A percentile compares a stretch with the other conserved stretches of the same genome.
phyloP scores from a whole-genome alignment of 805 yeast genomes.

The Pichia scutulata region DNA sequence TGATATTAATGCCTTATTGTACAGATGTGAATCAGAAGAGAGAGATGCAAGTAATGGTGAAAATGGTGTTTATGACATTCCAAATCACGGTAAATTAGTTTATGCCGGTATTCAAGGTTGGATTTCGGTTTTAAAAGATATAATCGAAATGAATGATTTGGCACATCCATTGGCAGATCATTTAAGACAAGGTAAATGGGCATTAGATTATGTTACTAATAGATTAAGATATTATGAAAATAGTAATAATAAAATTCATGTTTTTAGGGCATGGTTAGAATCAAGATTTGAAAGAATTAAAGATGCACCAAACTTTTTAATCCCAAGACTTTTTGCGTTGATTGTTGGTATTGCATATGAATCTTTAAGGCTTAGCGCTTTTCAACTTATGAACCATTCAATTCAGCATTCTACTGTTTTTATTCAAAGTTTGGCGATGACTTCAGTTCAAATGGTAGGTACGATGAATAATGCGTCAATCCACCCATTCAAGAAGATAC shows the following conservation, averaged over 20 bases:
- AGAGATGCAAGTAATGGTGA: conserved; percentile 66
- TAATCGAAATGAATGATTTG: conserved; percentile 63
- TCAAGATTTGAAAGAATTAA: conserved; percentile 56
- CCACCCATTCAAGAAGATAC: conserved; percentile 50
- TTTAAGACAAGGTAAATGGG: conserved; percentile 82
- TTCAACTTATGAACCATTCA: conserved; percentile 44
- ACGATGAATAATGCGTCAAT: conserved; percentile 66
- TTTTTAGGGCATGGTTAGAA: conserved; percentile 64
- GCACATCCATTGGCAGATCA: conserved; percentile 82
- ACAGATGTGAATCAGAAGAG: conserved; percentile 81
- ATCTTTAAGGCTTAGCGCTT: conserved; percentile 64
- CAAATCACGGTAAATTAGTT: conserved; percentile 62
- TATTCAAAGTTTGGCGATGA: conserved; percentile 69
- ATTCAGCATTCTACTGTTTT: conserved; percentile 61
- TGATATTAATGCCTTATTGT: conserved; percentile 70
- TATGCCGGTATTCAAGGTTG: conserved; percentile 95
- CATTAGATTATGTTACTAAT: conserved; percentile 63
- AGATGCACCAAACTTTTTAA: conserved; percentile 65
- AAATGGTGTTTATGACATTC: conserved; percentile 69
- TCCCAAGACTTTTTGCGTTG: conserved; percentile 82
- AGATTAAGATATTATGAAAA: conserved; percentile 50
- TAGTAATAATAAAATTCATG: conserved; percentile 38
- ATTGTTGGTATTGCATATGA: conserved; percentile 79
- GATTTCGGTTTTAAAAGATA: conserved; percentile 57
- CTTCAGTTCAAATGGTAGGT: conserved; percentile 85